These are phyloP conservation scores for Iris pallida DNA, from an alignment of 116 monocot species.

Conservation along the genomic window DNA sequence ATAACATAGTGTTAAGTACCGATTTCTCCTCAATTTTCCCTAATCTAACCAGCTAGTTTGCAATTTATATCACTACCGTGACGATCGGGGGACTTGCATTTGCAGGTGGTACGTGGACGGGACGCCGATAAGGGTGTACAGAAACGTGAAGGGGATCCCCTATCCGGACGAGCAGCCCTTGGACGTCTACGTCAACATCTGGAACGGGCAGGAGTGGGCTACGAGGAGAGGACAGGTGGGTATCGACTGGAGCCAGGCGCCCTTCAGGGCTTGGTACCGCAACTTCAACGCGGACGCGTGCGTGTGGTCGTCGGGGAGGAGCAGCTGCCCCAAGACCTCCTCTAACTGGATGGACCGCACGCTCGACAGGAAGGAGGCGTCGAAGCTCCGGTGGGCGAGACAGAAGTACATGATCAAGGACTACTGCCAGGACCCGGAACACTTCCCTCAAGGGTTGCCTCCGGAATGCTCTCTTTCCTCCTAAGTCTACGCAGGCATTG, in stretches of 20 bases:
- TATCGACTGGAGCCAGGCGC: conserved; percentile 54
- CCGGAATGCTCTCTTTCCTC: conserved; percentile 30
- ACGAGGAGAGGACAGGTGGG: conserved; percentile 43
- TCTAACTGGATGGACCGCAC: conserved; percentile 39
- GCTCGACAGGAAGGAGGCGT: conserved; percentile 22
- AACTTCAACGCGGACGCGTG: conserved; percentile 27
- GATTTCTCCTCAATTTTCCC: too few relatives aligned
- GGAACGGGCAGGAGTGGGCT: conserved; percentile 67
- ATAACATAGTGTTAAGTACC: conserved; percentile 24
- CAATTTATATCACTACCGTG: too few relatives aligned
- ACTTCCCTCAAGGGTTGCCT: conserved; percentile 33
- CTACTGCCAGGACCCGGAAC: conserved; percentile 46
- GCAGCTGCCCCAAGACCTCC: conserved; percentile 12
- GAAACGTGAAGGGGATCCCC: conserved; percentile 20
- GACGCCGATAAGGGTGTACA: conserved; percentile 5
- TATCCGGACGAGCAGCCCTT: conserved; percentile 40
- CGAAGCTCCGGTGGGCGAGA: conserved; percentile 41
- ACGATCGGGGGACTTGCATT: too few relatives aligned
- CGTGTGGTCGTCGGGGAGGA: conserved; percentile 13
- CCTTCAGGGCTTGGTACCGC: conserved; percentile 45
- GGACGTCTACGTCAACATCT: conserved; percentile 43
- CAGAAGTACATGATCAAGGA: conserved; percentile 57
- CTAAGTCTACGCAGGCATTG: too few relatives aligned
- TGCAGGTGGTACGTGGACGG: conserved; percentile 4
- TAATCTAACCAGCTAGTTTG: too few relatives aligned